A percentile compares a stretch with the other conserved stretches of the same genome.
Evolutionary conservation across 495 filamentous ascomycete genomes (phyloP).

Genomic region (Geoglossum glabrum): DNA sequence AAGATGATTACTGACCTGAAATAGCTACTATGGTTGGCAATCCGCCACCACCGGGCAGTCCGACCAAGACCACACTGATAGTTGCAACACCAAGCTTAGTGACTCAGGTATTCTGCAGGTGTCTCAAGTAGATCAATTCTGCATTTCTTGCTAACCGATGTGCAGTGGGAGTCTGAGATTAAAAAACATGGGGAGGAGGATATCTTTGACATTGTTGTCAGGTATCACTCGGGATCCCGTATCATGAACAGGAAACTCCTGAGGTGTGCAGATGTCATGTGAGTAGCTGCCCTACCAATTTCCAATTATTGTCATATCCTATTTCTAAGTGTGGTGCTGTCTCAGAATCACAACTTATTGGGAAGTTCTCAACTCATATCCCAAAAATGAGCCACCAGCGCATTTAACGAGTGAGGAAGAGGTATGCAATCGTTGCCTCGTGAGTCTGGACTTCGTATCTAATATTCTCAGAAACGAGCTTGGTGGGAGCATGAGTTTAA

Average conservation of each 20-base stretch:
- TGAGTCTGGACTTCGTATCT: background rate
- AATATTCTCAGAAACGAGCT: background rate
- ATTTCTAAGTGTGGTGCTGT: background rate
- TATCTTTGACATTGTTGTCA: background rate
- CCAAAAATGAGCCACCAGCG: background rate
- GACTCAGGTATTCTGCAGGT: background rate
- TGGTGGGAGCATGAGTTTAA: background rate
- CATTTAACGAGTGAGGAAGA: background rate
- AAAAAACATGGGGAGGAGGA: background rate
- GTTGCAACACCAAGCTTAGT: background rate
- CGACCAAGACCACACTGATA: conserved; percentile 1
- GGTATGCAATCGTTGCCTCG: background rate
- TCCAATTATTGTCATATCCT: background rate
- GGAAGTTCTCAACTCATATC: background rate
- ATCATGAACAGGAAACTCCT: background rate
- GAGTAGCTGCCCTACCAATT: background rate
- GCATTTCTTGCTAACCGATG: background rate
- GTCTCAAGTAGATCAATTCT: background rate
- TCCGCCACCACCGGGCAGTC: background rate
- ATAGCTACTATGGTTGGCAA: conserved; percentile 2
- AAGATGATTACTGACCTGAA: background rate
- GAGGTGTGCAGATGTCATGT: background rate
- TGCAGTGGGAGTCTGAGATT: background rate
- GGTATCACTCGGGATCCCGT: background rate
- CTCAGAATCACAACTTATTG: background rate